Evolutionary conservation across 2,329 filamentous ascomycete species (phyloP).

Genomic region (Fusarium nurragi): DNA sequence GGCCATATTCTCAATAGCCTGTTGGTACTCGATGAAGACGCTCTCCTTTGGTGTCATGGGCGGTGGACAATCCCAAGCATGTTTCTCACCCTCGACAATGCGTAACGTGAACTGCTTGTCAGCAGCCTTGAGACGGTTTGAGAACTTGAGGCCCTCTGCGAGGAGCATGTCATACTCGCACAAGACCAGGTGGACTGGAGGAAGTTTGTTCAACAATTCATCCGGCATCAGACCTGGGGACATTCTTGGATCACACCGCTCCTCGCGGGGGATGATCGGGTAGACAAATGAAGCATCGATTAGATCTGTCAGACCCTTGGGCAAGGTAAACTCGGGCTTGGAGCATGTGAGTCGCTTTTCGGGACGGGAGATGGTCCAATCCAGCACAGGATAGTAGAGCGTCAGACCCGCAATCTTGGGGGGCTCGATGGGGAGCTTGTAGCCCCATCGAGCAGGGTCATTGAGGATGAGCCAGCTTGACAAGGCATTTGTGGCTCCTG

Average conservation of each 20-base stretch:
- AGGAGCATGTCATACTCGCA: slow-evolving; percentile 75
- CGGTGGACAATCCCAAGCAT: slow-evolving; percentile 60
- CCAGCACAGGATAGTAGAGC: slow-evolving; percentile 70
- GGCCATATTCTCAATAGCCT: slow-evolving; percentile 54
- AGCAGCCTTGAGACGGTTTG: slow-evolving; percentile 60
- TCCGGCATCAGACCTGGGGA: slow-evolving; percentile 67
- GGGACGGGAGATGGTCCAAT: slow-evolving; percentile 67
- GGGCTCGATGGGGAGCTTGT: slow-evolving; percentile 51
- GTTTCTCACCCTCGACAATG: slow-evolving; percentile 57
- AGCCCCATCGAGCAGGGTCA: slow-evolving; percentile 53
- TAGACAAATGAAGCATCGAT: slow-evolving; percentile 71
- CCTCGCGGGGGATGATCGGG: slow-evolving; percentile 56
- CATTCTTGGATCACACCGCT: slow-evolving; percentile 63
- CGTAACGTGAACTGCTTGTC: slow-evolving; percentile 52
- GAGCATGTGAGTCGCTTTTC: slow-evolving; percentile 64
- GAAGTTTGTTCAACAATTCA: slow-evolving; percentile 61
- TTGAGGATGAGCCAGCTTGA: slow-evolving; percentile 59
- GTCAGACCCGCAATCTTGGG: slow-evolving; percentile 62
- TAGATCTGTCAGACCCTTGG: slow-evolving; percentile 66
- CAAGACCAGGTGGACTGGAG: slow-evolving; percentile 65
- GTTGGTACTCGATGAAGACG: slow-evolving; percentile 57
- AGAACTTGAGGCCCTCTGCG: slow-evolving; percentile 68
- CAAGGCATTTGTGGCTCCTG: slow-evolving; percentile 66
- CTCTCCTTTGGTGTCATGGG: slow-evolving; percentile 57
- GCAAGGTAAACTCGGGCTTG: slow-evolving; percentile 66